Percentiles rank a stretch among this genome's conserved stretches.
Evolutionary conservation across 495 filamentous ascomycete genomes (phyloP).

Genomic region (Tuber aestivum): DNA sequence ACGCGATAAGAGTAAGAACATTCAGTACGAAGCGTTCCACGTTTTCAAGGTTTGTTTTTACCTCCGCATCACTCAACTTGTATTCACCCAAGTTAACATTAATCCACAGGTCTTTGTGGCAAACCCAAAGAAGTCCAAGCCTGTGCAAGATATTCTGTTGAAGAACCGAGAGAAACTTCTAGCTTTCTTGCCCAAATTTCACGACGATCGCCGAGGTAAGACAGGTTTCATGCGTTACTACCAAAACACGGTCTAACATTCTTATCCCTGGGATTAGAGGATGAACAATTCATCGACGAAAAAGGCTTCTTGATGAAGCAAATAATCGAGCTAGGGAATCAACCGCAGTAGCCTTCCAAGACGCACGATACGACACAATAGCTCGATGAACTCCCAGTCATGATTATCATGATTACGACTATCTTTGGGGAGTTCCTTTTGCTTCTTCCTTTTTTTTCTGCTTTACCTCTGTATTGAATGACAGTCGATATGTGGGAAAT

Average conservation of each 20-base stretch:
- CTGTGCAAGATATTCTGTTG: slow-evolving; percentile 88
- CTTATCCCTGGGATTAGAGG: slow-evolving; percentile 50
- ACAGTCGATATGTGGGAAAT: not conserved
- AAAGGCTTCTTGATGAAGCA: slow-evolving; percentile 93
- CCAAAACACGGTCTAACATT: not conserved
- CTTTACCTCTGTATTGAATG: not conserved
- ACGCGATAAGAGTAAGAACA: slow-evolving; percentile 92
- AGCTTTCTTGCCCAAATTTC: slow-evolving; percentile 79
- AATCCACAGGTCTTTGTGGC: slow-evolving; percentile 78
- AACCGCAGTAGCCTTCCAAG: slow-evolving; percentile 22
- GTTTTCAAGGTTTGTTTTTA: slow-evolving; percentile 74
- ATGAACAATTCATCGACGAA: slow-evolving; percentile 98
- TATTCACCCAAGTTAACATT: not conserved
- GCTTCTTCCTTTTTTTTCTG: not conserved
- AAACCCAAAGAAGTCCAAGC: slow-evolving; percentile 89
- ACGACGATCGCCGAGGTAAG: slow-evolving; percentile 72
- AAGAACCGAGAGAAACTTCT: slow-evolving; percentile 90
- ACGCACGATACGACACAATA: slow-evolving; percentile 13
- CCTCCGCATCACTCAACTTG: not conserved
- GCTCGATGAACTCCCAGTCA: not conserved
- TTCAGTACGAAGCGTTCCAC: slow-evolving; percentile 98
- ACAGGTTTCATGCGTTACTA: not conserved
- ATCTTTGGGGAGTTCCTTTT: not conserved
- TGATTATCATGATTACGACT: not conserved
- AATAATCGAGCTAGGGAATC: slow-evolving; percentile 51